Conservation (phyloP, 2,329 filamentous ascomycete species). For the Pyricularia sp. region DNA sequence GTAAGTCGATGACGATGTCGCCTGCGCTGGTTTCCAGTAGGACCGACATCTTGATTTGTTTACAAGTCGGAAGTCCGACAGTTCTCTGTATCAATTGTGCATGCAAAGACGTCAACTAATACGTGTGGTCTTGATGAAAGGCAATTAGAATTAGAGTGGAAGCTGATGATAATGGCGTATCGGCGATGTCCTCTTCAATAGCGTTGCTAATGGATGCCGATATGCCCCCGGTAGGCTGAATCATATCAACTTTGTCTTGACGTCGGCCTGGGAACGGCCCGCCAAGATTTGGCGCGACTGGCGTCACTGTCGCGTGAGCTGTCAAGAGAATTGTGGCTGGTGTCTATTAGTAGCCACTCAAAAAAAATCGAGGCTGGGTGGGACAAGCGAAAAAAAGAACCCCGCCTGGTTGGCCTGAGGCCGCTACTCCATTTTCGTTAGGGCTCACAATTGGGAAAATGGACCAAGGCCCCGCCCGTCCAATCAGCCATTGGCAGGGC, state of each 20-base stretch:
- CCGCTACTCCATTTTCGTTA: not conserved
- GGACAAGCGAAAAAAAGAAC: not conserved
- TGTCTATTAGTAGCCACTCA: not conserved
- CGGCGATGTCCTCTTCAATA: not conserved
- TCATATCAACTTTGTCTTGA: not conserved
- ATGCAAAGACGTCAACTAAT: not conserved
- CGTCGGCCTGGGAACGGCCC: not conserved
- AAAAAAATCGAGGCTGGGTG: not conserved
- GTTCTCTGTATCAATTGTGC: not conserved
- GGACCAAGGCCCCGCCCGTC: not conserved
- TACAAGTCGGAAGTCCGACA: not conserved
- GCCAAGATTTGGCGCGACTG: not conserved
- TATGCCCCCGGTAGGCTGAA: not conserved
- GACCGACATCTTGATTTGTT: slow-evolving; percentile 58
- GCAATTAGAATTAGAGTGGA: not conserved
- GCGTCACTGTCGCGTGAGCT: not conserved
- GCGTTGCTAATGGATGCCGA: not conserved
- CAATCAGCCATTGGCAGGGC: not conserved
- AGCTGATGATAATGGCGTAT: not conserved
- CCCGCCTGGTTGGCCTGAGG: not conserved
- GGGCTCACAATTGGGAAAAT: not conserved
- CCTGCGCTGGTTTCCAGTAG: slow-evolving; percentile 85
- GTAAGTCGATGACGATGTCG: slow-evolving; percentile 87
- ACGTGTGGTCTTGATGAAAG: not conserved
- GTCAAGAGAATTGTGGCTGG: not conserved